phyloP scores from a whole-genome alignment of 2,329 filamentous ascomycete genomes.

The Neobulgaria alba region DNA sequence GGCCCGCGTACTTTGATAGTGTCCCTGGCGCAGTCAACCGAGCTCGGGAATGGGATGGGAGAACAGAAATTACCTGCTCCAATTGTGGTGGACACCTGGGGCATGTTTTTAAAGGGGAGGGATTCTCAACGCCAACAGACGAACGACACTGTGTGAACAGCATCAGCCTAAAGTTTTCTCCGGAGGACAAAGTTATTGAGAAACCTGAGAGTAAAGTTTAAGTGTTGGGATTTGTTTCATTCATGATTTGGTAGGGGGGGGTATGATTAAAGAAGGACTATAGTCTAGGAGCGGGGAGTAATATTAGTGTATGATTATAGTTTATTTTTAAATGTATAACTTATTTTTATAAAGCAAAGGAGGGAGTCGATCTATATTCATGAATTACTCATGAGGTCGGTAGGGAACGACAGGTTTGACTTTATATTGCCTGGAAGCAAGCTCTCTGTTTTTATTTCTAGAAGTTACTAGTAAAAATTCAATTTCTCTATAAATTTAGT shows the following conservation, averaged over 20 bases:
- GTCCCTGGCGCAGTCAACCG: constrained; percentile 83
- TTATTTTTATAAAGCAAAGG: too few relatives aligned
- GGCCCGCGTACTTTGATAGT: constrained; percentile 96
- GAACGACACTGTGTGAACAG: constrained; percentile 98
- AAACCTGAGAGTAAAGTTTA: constrained; percentile 33
- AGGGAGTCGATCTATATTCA: too few relatives aligned
- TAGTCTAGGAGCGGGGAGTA: constrained; percentile 1
- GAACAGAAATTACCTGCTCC: constrained; percentile 88
- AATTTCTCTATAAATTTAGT: too few relatives aligned
- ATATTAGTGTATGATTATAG: too few relatives aligned
- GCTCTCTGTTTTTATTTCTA: too few relatives aligned
- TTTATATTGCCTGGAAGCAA: too few relatives aligned
- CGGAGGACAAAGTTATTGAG: constrained; percentile 48
- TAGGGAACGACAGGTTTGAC: too few relatives aligned
- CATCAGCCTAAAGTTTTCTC: constrained; percentile 74
- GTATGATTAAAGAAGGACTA: too few relatives aligned
- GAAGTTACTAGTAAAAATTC: too few relatives aligned
- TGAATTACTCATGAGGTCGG: too few relatives aligned
- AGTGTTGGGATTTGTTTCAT: not conserved
- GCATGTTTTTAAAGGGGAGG: constrained; percentile 88
- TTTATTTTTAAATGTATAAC: too few relatives aligned
- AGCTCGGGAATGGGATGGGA: constrained; percentile 63
- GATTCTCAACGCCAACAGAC: constrained; percentile 76
- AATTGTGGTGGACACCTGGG: constrained; percentile 91
- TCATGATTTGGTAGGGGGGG: not conserved